These are phyloP conservation scores for Aegilops sharonensis DNA, from an alignment of 176 grass and related monocot genomes.

Conservation along the genomic window DNA sequence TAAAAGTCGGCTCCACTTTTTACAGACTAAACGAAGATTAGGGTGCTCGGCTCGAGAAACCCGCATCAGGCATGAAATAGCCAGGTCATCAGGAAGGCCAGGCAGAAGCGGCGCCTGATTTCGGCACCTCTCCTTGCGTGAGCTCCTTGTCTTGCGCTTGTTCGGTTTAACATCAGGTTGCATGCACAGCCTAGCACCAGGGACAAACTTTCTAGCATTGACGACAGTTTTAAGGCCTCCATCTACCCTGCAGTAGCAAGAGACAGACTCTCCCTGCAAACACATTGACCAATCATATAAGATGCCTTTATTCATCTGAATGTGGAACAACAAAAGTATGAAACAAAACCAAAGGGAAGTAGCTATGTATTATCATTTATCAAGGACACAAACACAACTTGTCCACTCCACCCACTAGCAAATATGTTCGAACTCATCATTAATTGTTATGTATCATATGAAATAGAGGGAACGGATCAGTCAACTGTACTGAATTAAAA, in stretches of 20 bases:
- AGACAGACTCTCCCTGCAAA: constrained; percentile 62
- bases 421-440: background rate
- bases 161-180: constrained; percentile 76
- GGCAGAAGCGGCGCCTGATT: constrained; percentile 67
- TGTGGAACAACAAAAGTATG: background rate
- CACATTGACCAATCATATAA: constrained; percentile 14
- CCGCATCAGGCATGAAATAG: constrained; percentile 81
- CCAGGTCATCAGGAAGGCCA: constrained; percentile 92
- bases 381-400: background rate
- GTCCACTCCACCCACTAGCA: constrained; percentile 13
- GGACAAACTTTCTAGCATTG: constrained; percentile 70
- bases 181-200: constrained; percentile 60
- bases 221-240: constrained; percentile 67
- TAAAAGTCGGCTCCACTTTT: constrained; percentile 69
- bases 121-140: constrained; percentile 58
- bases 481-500: background rate
- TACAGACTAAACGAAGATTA: constrained; percentile 77
- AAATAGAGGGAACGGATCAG: background rate
- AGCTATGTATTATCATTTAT: constrained; percentile 7
- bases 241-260: constrained; percentile 63
- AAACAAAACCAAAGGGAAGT: constrained; percentile 19
- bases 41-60: constrained; percentile 66
- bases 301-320: background rate
- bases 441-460: background rate
- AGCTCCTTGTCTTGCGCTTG: constrained; percentile 51